Conservation (phyloP, 176 grass and related monocot species). For the Phoenix roebelenii region DNA sequence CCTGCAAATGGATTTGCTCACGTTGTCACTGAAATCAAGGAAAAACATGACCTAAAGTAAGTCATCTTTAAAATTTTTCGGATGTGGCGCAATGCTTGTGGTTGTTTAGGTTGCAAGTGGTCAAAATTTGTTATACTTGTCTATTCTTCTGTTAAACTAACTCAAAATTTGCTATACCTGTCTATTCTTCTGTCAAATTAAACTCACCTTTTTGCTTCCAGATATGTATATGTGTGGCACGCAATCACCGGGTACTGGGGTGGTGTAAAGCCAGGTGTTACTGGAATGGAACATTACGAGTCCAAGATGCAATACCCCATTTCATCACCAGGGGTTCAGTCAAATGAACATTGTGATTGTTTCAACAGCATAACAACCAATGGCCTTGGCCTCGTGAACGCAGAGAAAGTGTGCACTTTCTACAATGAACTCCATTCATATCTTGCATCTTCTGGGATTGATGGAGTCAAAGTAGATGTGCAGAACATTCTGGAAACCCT, state of each 20-base stretch:
- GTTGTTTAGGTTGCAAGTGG: too few species aligned
- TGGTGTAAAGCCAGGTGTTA: constrained; percentile 11
- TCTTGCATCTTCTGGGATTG: constrained; percentile 37
- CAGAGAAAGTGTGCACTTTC: constrained; percentile 45
- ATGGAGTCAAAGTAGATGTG: constrained; percentile 66
- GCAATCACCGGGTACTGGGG: constrained; percentile 52
- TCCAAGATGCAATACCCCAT: constrained; percentile 43
- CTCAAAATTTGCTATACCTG: too few species aligned
- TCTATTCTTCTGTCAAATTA: too few species aligned
- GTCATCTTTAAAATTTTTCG: neutral
- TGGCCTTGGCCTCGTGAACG: constrained; percentile 41
- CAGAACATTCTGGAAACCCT: constrained; percentile 57
- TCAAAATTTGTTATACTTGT: too few species aligned
- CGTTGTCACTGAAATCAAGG: constrained; percentile 35
- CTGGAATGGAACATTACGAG: constrained; percentile 37
- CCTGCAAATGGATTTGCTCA: too few species aligned
- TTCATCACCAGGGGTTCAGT: constrained; percentile 17
- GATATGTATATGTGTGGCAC: constrained; percentile 42
- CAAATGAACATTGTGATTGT: too few species aligned
- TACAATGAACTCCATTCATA: constrained; percentile 53
- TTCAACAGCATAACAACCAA: constrained; percentile 50
- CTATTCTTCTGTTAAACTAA: too few species aligned
- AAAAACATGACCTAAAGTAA: constrained; percentile 39
- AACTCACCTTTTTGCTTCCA: neutral
- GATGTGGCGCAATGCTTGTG: too few species aligned